Evolutionary conservation across 306 rosid species (phyloP).

Genomic region (Canavalia ensiformis): DNA sequence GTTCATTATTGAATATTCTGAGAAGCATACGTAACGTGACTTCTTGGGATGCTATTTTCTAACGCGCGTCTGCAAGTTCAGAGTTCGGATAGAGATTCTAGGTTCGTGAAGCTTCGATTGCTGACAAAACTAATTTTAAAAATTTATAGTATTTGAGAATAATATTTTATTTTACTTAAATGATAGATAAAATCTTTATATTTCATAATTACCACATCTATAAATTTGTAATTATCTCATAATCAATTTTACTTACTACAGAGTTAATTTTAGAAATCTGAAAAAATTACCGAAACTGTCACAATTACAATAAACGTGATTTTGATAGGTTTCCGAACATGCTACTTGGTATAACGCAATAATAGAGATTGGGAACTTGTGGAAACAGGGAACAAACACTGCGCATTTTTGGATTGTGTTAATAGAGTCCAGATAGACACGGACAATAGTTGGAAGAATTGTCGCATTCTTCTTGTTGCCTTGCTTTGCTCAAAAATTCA

Average conservation of each 20-base stretch:
- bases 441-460: background rate
- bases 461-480: background rate
- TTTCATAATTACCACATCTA: background rate
- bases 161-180: background rate
- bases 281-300: background rate
- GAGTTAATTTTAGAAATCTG: background rate
- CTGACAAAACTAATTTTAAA: background rate
- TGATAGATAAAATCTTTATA: background rate
- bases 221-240: background rate
- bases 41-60: background rate
- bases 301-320: too few relatives aligned
- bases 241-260: background rate
- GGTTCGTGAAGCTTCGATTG: background rate
- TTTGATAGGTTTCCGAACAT: too few relatives aligned
- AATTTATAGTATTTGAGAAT: too few relatives aligned
- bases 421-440: background rate
- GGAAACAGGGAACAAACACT: background rate
- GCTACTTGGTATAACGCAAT: background rate
- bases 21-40: background rate
- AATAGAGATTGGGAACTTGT: constrained; percentile 13
- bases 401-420: constrained; percentile 1
- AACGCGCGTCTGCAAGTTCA: constrained; percentile 5
- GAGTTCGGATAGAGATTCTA: constrained; percentile 13
- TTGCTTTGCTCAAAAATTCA: background rate
- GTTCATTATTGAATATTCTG: background rate